phyloP scores from a whole-genome alignment of 306 rosid species.

The Lathyrus tuberosus region DNA sequence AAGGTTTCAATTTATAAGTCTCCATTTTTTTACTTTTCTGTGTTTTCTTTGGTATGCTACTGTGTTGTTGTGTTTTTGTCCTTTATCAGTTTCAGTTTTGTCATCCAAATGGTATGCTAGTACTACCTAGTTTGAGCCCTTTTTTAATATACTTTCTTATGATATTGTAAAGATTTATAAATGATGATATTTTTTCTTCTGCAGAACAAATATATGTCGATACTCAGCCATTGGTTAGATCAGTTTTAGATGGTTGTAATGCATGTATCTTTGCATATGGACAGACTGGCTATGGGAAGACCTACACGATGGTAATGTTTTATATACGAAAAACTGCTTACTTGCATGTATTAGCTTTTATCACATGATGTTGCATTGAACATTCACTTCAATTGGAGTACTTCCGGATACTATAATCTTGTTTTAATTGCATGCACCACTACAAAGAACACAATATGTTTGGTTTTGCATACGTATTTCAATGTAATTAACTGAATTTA shows the following conservation, averaged over 20 bases:
- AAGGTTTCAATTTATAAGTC: too few relatives aligned
- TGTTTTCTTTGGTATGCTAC: too few relatives aligned
- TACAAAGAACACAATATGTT: too few relatives aligned
- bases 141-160: constrained; percentile 17
- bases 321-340: not conserved
- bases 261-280: constrained; percentile 97
- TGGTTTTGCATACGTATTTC: too few relatives aligned
- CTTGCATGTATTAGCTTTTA: too few relatives aligned
- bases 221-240: constrained; percentile 79
- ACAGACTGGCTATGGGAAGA: constrained; percentile 98
- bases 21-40: too few relatives aligned
- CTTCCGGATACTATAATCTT: too few relatives aligned
- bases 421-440: too few relatives aligned
- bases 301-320: constrained; percentile 85
- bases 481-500: not conserved
- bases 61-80: too few relatives aligned
- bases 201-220: constrained; percentile 91
- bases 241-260: constrained; percentile 86
- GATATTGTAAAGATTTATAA: constrained; percentile 26
- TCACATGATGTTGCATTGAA: constrained; percentile 1
- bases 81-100: too few relatives aligned
- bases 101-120: too few relatives aligned
- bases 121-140: too few relatives aligned
- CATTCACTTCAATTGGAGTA: constrained; percentile 16
- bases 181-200: constrained; percentile 35